Conservation (phyloP, 352 stramenopile genomes). For the Saprolegnia parasitica region DNA sequence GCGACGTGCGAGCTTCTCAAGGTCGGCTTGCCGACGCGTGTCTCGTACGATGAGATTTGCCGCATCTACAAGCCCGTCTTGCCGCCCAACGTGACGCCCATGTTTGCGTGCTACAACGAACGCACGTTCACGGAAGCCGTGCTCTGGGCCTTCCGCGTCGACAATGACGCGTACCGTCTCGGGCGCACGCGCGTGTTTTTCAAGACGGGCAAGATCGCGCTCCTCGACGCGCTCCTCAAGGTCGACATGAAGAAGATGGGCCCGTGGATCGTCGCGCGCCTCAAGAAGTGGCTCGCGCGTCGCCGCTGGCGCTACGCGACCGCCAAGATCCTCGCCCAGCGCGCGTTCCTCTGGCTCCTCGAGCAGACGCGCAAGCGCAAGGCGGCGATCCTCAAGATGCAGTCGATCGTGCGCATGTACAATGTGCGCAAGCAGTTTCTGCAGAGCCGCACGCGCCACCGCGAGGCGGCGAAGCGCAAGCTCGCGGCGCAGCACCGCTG, state of each 20-base stretch:
- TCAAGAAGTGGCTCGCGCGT: slow-evolving; percentile 81
- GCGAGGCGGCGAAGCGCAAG: slow-evolving; percentile 47
- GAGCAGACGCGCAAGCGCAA: slow-evolving; percentile 72
- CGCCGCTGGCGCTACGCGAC: slow-evolving; percentile 79
- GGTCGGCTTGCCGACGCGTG: slow-evolving; percentile 83
- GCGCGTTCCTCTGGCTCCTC: slow-evolving; percentile 72
- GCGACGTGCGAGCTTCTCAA: slow-evolving; percentile 90
- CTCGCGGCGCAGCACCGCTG: slow-evolving; percentile 62
- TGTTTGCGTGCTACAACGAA: slow-evolving; percentile 80
- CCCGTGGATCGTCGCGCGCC: slow-evolving; percentile 74
- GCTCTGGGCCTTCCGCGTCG: slow-evolving; percentile 87
- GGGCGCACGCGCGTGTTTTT: slow-evolving; percentile 90
- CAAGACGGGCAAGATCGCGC: slow-evolving; percentile 87
- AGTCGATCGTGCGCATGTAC: slow-evolving; percentile 83
- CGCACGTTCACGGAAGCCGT: slow-evolving; percentile 84
- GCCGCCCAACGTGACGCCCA: slow-evolving; percentile 62
- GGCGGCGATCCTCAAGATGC: slow-evolving; percentile 72
- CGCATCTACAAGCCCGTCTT: slow-evolving; percentile 82
- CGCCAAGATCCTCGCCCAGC: slow-evolving; percentile 80
- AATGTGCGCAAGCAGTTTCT: slow-evolving; percentile 81
- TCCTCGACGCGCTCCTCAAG: slow-evolving; percentile 82
- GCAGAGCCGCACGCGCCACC: slow-evolving; percentile 53
- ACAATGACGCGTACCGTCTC: slow-evolving; percentile 79
- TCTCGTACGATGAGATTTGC: slow-evolving; percentile 87
- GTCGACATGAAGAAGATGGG: slow-evolving; percentile 89